A percentile compares a stretch with the other conserved stretches of the same genome.
phyloP scores from a whole-genome alignment of 345 rosid genomes.

The Dimocarpus longan region DNA sequence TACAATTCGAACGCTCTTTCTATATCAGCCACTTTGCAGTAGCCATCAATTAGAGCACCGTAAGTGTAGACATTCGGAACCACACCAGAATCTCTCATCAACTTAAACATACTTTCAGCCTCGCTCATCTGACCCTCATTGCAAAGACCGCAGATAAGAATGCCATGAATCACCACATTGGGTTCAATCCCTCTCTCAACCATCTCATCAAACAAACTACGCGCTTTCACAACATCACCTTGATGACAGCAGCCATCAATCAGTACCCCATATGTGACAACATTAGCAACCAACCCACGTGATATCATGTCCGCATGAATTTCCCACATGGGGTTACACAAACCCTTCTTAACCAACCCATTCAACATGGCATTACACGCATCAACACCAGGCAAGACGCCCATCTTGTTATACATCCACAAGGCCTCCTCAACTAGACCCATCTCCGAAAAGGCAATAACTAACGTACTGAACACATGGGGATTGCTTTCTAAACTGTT shows the following conservation, averaged over 20 bases:
- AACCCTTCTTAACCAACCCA: conserved; percentile 47
- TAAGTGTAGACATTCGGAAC: conserved; percentile 57
- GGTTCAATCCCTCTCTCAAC: conserved; percentile 44
- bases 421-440: conserved; percentile 62
- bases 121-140: conserved; percentile 40
- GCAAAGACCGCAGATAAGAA: conserved; percentile 54
- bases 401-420: conserved; percentile 51
- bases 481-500: conserved; percentile 27
- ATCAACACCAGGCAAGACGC: conserved; percentile 41
- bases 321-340: conserved; percentile 53
- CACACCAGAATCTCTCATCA: conserved; percentile 45
- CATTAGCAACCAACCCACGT: conserved; percentile 57
- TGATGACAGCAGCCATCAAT: conserved; percentile 56
- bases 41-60: conserved; percentile 55
- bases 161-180: conserved; percentile 54
- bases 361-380: conserved; percentile 58
- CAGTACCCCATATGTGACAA: conserved; percentile 58
- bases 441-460: conserved; percentile 56
- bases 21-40: conserved; percentile 47
- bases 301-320: conserved; percentile 44
- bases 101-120: conserved; percentile 45
- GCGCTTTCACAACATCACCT: conserved; percentile 46
- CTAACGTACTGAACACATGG: conserved; percentile 52
- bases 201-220: conserved; percentile 52
- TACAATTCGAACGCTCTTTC: conserved; percentile 48